These are phyloP conservation scores for Phytophthora aleatoria DNA, from an alignment of 352 stramenopile species.

Conservation along the genomic window DNA sequence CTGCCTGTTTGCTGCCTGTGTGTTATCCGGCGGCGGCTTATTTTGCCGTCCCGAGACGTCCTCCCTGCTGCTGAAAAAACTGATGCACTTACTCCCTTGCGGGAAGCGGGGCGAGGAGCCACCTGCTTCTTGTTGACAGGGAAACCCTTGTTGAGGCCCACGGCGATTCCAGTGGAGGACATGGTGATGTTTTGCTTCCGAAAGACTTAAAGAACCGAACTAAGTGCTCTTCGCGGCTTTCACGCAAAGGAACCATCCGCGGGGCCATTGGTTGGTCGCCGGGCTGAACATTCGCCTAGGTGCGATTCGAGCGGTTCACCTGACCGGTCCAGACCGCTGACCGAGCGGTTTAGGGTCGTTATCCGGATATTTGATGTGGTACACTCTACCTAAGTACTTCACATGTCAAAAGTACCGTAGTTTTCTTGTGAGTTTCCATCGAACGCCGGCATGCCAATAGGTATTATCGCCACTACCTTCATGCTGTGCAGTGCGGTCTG, in stretches of 20 bases:
- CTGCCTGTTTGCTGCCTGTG: conserved; percentile 1
- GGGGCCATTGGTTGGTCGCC: conserved; percentile 40
- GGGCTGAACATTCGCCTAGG: conserved; percentile 19
- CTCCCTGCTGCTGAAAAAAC: conserved; percentile 1
- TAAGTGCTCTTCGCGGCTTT: conserved; percentile 30
- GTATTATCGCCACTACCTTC: too few relatives aligned
- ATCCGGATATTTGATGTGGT: neutral
- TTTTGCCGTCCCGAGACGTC: neutral
- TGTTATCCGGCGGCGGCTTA: neutral
- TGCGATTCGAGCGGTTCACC: conserved; percentile 30
- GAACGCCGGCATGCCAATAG: too few relatives aligned
- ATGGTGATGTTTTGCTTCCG: conserved; percentile 83
- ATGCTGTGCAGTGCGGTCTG: too few relatives aligned
- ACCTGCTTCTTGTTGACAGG: conserved; percentile 93
- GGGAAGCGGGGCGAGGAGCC: conserved; percentile 77
- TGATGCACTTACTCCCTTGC: conserved; percentile 89
- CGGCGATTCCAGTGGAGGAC: conserved; percentile 92
- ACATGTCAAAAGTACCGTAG: too few relatives aligned
- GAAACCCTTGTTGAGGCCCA: conserved; percentile 93
- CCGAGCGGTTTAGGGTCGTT: neutral
- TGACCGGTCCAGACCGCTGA: conserved; percentile 22
- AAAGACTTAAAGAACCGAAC: conserved; percentile 90
- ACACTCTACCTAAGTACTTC: neutral
- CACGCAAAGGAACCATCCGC: conserved; percentile 15
- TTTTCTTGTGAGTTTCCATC: too few relatives aligned